Base-by-base conservation (phyloP, 2,329 filamentous ascomycete genomes). In the Neopestalotiopsis rosae region DNA sequence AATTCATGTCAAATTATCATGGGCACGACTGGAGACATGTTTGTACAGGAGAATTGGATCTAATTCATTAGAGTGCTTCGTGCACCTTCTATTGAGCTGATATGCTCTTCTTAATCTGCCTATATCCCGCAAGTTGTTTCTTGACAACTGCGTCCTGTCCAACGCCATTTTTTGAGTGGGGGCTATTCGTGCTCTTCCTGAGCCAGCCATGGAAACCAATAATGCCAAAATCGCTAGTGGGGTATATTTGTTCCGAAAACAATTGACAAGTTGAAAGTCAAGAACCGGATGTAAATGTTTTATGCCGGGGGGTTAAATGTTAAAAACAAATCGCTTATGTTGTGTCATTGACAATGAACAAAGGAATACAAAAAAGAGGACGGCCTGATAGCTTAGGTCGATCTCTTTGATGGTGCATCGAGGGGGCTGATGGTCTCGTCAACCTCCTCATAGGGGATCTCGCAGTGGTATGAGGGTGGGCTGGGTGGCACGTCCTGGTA, bases 401-500 rank as follows among this genome's bases (percentile, higher is more conserved):
- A 34, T 38, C 30, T 38, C 30, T 62, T 34, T 20, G 57, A 14
- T 59, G 59, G 32, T 2, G n/a, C 32, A 14, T 30, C 30, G 12
- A 62, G 59, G 9, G 59, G 59, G 34, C 30, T 67, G 10, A 67
- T 10, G 10, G n/a, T 9, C 32, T 52, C 62, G 13, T 68, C 67
- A 17, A 69, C 57, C n/a, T 61, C 64, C 67, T 69, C 67, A 45
- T 68, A 67, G 14, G 66, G 49, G 20, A 71, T 65, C 5, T 67
- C 69, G 30, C 65, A 61, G 32, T 59, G 14, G 80, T 95, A 95
- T 5, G 85, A 87, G 0, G 95, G 95, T 63, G 95, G 95, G 75
- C 92, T 94, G 2, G 90, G 91, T 0, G 95, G 95, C 57, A 98
- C 94, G 77, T 98, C 94, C 80, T 96, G 92, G 81, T 99, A 99